Evolutionary conservation across 2,329 filamentous ascomycete species (phyloP).

Genomic region (Emergomyces pasteurianus): DNA sequence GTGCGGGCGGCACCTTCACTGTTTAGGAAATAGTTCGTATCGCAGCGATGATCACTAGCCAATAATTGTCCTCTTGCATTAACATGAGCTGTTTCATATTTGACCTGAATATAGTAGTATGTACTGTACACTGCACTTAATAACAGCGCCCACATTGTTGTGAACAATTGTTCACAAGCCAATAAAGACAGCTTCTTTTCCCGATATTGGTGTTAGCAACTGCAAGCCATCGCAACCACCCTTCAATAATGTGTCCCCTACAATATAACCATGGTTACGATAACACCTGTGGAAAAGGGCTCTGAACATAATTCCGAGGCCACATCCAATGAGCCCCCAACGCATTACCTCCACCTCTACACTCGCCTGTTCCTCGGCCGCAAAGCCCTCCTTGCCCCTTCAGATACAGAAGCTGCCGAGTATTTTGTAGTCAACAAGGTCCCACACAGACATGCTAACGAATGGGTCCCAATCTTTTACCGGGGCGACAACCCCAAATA

Average conservation of each 20-base stretch:
- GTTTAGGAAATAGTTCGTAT: neutral
- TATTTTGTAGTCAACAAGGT: constrained; percentile 1
- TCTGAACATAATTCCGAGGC: neutral
- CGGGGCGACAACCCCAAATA: constrained; percentile 2
- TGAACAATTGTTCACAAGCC: neutral
- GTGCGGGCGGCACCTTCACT: neutral
- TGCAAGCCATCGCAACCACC: neutral
- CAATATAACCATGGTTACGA: neutral
- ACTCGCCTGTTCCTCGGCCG: neutral
- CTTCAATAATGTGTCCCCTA: too few relatives aligned
- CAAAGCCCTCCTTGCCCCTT: neutral
- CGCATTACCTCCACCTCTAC: neutral
- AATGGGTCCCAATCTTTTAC: neutral
- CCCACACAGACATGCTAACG: neutral
- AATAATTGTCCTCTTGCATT: neutral
- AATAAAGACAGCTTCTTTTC: neutral
- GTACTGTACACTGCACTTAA: too few relatives aligned
- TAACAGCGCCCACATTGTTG: neutral
- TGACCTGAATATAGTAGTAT: neutral
- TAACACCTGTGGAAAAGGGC: neutral
- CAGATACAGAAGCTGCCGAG: neutral
- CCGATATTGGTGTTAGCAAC: neutral
- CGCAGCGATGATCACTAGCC: neutral
- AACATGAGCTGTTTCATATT: neutral
- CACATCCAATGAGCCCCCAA: neutral